A percentile compares a stretch with the other conserved stretches of the same genome.
These are phyloP conservation scores for Barnettozyma botsteinii DNA, from an alignment of 805 yeast genomes.

Conservation along the genomic window DNA sequence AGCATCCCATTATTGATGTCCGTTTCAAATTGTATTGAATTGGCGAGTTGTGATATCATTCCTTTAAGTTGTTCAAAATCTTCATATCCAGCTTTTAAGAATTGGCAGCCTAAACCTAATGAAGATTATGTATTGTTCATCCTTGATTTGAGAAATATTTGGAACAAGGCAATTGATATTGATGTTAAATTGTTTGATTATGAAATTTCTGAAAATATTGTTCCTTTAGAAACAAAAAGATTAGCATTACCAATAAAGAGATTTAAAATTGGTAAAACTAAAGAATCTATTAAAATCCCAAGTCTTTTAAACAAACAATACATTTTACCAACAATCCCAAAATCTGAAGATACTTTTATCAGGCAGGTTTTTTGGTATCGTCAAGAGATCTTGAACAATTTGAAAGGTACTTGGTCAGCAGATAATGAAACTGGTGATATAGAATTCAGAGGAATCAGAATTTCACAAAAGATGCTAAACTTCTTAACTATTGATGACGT, in stretches of 20 bases:
- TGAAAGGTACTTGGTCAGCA: slow-evolving; percentile 64
- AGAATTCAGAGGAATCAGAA: slow-evolving; percentile 60
- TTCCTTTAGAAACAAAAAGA: slow-evolving; percentile 47
- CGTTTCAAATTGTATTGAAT: slow-evolving; percentile 66
- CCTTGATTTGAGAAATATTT: slow-evolving; percentile 75
- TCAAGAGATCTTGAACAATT: slow-evolving; percentile 49
- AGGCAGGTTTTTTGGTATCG: slow-evolving; percentile 79
- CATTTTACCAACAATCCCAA: slow-evolving; percentile 42
- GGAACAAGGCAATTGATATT: slow-evolving; percentile 52
- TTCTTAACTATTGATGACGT: slow-evolving; percentile 46
- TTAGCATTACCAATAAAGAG: slow-evolving; percentile 66
- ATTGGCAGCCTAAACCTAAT: slow-evolving; percentile 2
- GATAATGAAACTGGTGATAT: slow-evolving; percentile 44
- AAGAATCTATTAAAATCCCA: slow-evolving; percentile 56
- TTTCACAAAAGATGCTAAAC: slow-evolving; percentile 55
- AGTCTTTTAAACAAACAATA: slow-evolving; percentile 66
- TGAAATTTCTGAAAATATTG: slow-evolving; percentile 26
- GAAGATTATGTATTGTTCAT: slow-evolving; percentile 58
- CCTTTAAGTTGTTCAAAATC: slow-evolving; percentile 35
- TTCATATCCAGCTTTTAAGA: slow-evolving; percentile 1
- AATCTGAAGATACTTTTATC: slow-evolving; percentile 50
- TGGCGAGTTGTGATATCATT: slow-evolving; percentile 70
- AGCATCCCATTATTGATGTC: slow-evolving; percentile 66
- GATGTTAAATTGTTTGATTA: slow-evolving; percentile 30
- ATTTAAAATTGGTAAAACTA: slow-evolving; percentile 34